phyloP scores from a whole-genome alignment of 31 red algal species.

The Pterothamnion heteromorphum region DNA sequence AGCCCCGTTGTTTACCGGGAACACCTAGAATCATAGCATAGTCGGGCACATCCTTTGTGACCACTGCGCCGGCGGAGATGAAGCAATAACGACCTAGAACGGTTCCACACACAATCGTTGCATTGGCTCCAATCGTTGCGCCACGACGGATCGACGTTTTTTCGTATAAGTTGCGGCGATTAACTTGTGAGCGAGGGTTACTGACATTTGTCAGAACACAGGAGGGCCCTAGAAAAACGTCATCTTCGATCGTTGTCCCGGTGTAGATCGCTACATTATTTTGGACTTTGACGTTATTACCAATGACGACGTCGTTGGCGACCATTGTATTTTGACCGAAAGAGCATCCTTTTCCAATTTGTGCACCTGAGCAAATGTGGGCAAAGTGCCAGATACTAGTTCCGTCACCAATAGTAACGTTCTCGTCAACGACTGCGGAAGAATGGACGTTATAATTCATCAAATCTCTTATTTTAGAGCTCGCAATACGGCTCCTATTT shows the following conservation, averaged over 20 bases:
- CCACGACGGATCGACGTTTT: conserved; percentile 49
- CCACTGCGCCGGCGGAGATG: conserved; percentile 76
- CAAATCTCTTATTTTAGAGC: no score
- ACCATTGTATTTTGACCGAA: conserved; percentile 83
- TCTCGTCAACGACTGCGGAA: conserved; percentile 65
- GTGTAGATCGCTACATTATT: conserved; percentile 81
- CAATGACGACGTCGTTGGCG: conserved; percentile 48
- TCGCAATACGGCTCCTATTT: no score
- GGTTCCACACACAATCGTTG: conserved; percentile 78
- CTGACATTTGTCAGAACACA: conserved; percentile 79
- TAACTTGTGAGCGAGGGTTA: conserved; percentile 55
- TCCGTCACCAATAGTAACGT: conserved; percentile 50
- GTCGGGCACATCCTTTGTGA: conserved; percentile 66
- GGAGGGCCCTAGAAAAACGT: conserved; percentile 75
- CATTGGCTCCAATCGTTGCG: conserved; percentile 66
- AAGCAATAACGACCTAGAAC: conserved; percentile 49
- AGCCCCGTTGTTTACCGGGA: conserved; percentile 30
- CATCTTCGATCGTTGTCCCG: conserved; percentile 53
- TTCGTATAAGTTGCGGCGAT: conserved; percentile 40
- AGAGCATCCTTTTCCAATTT: conserved; percentile 44
- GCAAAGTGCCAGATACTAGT: conserved; percentile 83
- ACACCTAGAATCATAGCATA: conserved; percentile 69
- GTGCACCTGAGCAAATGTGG: conserved; percentile 61
- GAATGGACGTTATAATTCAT: no score
- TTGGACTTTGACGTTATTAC: conserved; percentile 67